Evolutionary conservation across 768 basidiomycete species (phyloP), one percentile per base, ranked within the genome.

Genomic region (Pisolithus microcarpus): DNA sequence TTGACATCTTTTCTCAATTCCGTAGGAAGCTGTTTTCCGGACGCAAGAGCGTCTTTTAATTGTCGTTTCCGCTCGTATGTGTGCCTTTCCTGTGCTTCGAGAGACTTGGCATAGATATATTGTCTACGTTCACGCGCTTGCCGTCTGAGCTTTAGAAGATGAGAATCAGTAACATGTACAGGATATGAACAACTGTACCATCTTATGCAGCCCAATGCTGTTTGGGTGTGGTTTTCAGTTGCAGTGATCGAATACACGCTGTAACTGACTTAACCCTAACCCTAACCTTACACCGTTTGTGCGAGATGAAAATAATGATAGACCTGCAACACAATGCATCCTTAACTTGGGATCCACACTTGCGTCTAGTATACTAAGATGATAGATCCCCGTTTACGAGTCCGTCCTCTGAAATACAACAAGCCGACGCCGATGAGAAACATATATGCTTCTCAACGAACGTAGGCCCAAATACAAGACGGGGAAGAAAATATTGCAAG

Each of bases 91-190:
- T 97, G 94, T 4, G 92, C 80, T 70, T 97, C 94, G 31, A 87
- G 73, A 2, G 93, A 93, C 70, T 97, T 98, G 51, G 87, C 85
- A 70, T 95, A 97, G 47, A 99, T 85, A 69, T 95, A 98, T 70
- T 98, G 91, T 50, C 95, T 78, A 31, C 96, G 81, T 68, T 98
- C 93, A 43, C 96, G 84, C 23, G 82, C 77, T 77, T 97, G 93
- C 53, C 91, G 79, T 55, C 96, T 88, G 36, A 96, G 72, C 95
- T 84, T 53, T 10, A 16, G 21, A 30, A n/a, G 19, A 13, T 9
- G 28, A 18, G 13, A 9, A 31, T 31, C 30, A 46, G 21, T 30
- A 2, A 5, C 5, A 30, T 15, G 18, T 16, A 15, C 13, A 34
- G 11, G 0, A 15, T 5, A 15, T 13, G 11, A 15, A 11, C 13